Conservation (phyloP, 2,329 filamentous ascomycete species). For the Colletotrichum shisoi region DNA sequence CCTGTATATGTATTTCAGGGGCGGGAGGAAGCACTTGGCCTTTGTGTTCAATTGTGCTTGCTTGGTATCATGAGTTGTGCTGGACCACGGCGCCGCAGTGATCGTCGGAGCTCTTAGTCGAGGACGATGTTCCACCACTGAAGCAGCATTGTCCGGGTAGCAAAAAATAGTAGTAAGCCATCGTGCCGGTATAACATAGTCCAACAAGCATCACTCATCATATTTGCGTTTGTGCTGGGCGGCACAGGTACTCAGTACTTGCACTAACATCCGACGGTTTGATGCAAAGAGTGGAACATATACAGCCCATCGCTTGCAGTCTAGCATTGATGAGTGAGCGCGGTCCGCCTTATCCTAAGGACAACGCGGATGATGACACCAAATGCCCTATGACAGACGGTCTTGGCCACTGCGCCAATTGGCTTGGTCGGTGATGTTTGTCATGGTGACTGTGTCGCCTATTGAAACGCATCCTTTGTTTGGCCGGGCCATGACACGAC, state of each 20-base stretch:
- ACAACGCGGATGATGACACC: no score
- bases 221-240: background rate
- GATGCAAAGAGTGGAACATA: background rate
- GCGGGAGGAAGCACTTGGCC: slow-evolving; percentile 49
- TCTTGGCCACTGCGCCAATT: background rate
- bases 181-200: background rate
- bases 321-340: background rate
- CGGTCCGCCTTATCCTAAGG: background rate
- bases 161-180: background rate
- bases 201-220: background rate
- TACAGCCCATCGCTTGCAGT: background rate
- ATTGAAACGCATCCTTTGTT: no score
- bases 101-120: background rate
- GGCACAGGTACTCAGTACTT: no score
- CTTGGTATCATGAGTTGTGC: slow-evolving; percentile 41
- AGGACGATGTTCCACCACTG: background rate
- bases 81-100: slow-evolving; percentile 38
- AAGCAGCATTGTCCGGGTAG: background rate
- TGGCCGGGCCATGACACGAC: no score
- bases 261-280: background rate
- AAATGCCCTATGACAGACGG: background rate
- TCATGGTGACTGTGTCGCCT: background rate
- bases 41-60: slow-evolving; percentile 46
- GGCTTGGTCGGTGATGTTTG: background rate
- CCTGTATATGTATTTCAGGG: slow-evolving; percentile 22